Evolutionary conservation across 2,329 filamentous ascomycete species (phyloP).

Genomic region (Fusarium burgessii): DNA sequence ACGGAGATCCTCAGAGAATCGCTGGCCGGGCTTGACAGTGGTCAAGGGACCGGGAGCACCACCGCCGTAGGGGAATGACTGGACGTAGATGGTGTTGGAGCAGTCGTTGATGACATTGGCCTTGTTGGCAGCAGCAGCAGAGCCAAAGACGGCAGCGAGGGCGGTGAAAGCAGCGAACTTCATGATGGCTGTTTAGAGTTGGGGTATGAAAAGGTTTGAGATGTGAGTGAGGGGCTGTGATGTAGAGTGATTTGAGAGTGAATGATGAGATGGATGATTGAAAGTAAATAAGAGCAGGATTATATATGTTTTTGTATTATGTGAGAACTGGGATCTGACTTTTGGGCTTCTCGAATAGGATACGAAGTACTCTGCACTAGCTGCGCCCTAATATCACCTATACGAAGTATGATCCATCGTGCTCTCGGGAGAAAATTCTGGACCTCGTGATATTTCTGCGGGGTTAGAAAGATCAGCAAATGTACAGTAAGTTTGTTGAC

Average conservation of each 20-base stretch:
- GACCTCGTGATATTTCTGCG: conserved; percentile 1
- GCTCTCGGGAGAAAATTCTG: conserved; percentile 5
- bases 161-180: conserved; percentile 45
- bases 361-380: conserved; percentile 12
- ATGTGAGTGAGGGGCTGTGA: not conserved
- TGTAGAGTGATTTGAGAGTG: not conserved
- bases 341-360: not conserved
- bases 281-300: not conserved
- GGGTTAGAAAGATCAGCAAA: not conserved
- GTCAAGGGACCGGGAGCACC: conserved; percentile 49
- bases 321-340: not conserved
- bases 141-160: conserved; percentile 49
- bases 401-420: conserved; percentile 9
- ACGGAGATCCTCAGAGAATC: conserved; percentile 53
- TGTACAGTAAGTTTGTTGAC: not conserved
- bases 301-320: conserved; percentile 15
- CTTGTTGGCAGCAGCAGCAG: conserved; percentile 49
- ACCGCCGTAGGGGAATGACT: conserved; percentile 53
- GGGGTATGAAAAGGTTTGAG: not conserved
- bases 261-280: not conserved
- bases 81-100: conserved; percentile 50
- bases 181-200: conserved; percentile 43
- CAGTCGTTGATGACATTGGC: conserved; percentile 55
- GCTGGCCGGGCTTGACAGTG: conserved; percentile 49
- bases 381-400: conserved; percentile 15